phyloP scores from a whole-genome alignment of 139 green algal species.

The Zygnema circumcarinatum region DNA sequence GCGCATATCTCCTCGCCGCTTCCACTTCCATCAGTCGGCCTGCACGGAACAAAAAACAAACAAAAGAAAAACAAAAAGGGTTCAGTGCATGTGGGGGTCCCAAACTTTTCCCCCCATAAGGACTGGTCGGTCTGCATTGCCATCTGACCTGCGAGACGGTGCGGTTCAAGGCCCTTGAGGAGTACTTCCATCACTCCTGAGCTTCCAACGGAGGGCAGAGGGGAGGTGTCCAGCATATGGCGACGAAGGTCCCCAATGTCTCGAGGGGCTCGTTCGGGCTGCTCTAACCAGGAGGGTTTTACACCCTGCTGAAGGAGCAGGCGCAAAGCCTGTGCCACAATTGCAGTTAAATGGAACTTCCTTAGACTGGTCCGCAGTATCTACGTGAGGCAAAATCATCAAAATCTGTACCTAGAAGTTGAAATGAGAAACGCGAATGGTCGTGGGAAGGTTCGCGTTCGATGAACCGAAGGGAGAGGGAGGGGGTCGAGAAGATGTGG shows the following conservation, averaged over 20 bases:
- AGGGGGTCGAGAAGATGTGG: too few species aligned
- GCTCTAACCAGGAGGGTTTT: conserved; percentile 29
- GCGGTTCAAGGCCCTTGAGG: conserved; percentile 53
- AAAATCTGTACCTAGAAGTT: too few species aligned
- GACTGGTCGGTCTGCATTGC: too few species aligned
- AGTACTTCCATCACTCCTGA: conserved; percentile 46
- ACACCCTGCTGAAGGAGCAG: conserved; percentile 57
- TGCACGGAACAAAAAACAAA: conserved; percentile 13
- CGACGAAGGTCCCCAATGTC: background rate
- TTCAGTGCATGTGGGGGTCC: too few species aligned
- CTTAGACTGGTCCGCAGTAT: too few species aligned
- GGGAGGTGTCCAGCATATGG: background rate
- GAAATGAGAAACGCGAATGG: too few species aligned
- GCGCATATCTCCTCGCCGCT: conserved; percentile 31
- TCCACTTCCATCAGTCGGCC: conserved; percentile 46
- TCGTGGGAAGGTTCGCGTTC: too few species aligned
- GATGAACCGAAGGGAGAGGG: too few species aligned
- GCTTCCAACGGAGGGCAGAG: conserved; percentile 3
- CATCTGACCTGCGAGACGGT: conserved; percentile 33
- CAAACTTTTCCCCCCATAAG: too few species aligned
- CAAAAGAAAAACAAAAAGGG: too few species aligned
- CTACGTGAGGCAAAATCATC: too few species aligned
- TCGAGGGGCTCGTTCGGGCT: background rate
- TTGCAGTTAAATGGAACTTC: too few species aligned
- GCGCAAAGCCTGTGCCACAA: conserved; percentile 45